Conservation (phyloP, 2,329 filamentous ascomycete genomes). For the Ophiosphaerella herpotricha region DNA sequence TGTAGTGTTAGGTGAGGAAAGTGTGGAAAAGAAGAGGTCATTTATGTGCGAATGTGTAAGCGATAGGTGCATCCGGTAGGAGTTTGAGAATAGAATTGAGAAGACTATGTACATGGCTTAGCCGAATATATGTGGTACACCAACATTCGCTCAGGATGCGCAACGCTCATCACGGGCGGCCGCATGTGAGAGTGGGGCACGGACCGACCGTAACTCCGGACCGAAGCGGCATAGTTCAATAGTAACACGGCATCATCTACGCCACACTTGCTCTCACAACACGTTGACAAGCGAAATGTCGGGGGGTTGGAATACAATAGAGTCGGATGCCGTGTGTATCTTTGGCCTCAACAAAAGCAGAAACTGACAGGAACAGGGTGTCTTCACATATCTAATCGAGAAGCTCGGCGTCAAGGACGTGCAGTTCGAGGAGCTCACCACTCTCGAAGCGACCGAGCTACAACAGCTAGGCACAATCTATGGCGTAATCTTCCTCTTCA, state of each 20-base stretch:
- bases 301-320: slow-evolving; percentile 27
- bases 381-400: slow-evolving; percentile 96
- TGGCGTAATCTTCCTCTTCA: slow-evolving; percentile 99
- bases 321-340: slow-evolving; percentile 72
- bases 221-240: slow-evolving; percentile 12
- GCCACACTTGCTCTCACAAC: neutral
- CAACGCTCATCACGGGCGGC: no score
- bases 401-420: slow-evolving; percentile 89
- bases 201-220: slow-evolving; percentile 20
- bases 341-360: neutral
- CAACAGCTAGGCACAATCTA: slow-evolving; percentile 69
- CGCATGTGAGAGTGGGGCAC: neutral
- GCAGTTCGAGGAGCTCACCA: slow-evolving; percentile 95
- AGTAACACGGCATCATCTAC: slow-evolving; percentile 13
- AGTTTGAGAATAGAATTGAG: neutral
- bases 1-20: neutral
- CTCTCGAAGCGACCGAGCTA: slow-evolving; percentile 78
- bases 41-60: neutral
- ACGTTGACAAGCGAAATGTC: slow-evolving; percentile 13
- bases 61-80: neutral
- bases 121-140: no score
- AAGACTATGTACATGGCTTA: no score
- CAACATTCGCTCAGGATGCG: no score
- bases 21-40: neutral
- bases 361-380: slow-evolving; percentile 63